Percentiles rank a stretch among this genome's conserved stretches.
These are phyloP conservation scores for Friedmanniomyces endolithicus DNA, from an alignment of 495 filamentous ascomycete species.

Conservation along the genomic window DNA sequence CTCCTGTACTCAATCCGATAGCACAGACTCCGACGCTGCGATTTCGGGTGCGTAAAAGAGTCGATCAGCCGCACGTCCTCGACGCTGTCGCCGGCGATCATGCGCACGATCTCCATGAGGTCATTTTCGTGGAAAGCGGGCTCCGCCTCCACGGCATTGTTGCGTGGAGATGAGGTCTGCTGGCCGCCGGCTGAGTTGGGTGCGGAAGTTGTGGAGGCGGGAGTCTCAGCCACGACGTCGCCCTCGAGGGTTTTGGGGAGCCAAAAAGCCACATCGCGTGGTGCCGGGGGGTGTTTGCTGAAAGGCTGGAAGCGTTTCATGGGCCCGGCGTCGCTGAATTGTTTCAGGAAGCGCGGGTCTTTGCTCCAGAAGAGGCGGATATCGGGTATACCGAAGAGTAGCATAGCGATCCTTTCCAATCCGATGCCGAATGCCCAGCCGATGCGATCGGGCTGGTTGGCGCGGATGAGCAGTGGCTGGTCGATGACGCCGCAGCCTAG, in stretches of 20 bases:
- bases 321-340: slow-evolving; percentile 46
- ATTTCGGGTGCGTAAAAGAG: slow-evolving; percentile 82
- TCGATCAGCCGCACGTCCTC: slow-evolving; percentile 78
- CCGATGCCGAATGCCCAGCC: slow-evolving; percentile 97
- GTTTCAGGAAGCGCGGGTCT: slow-evolving; percentile 66
- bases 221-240: slow-evolving; percentile 10
- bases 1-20: slow-evolving; percentile 89
- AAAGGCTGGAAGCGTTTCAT: slow-evolving; percentile 69
- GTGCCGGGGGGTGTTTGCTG: slow-evolving; percentile 75
- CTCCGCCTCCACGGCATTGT: background rate
- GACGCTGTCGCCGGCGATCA: slow-evolving; percentile 64
- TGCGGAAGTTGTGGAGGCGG: slow-evolving; percentile 9
- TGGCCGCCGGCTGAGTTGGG: slow-evolving; percentile 21
- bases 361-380: slow-evolving; percentile 95
- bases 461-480: slow-evolving; percentile 65
- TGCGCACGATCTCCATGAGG: slow-evolving; percentile 84
- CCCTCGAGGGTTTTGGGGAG: slow-evolving; percentile 32
- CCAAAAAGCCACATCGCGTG: slow-evolving; percentile 94
- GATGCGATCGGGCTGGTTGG: slow-evolving; percentile 58
- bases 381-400: slow-evolving; percentile 88
- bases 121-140: slow-evolving; percentile 77
- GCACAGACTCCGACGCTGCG: slow-evolving; percentile 67
- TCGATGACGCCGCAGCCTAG: slow-evolving; percentile 84
- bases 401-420: slow-evolving; percentile 88
- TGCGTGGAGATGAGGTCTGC: background rate